Conservation (phyloP, 805 yeast genomes). For the Ascoidea tarda region DNA sequence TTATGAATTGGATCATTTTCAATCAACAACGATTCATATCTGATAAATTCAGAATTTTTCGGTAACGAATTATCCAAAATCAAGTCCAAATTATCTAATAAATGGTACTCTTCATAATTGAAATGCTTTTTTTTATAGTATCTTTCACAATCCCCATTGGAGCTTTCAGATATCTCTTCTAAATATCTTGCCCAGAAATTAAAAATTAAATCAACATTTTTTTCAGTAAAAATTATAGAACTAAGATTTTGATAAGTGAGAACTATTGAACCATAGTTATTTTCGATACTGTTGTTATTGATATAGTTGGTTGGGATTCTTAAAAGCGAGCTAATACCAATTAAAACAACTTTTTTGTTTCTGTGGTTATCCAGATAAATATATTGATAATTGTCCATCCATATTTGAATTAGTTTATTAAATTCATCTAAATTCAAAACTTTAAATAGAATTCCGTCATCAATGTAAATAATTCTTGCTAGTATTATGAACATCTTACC, state of each 20-base stretch:
- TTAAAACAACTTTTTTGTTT: constrained; percentile 49
- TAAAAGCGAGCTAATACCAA: constrained; percentile 44
- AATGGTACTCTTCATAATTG: constrained; percentile 11
- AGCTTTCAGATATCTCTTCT: constrained; percentile 62
- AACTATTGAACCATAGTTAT: constrained; percentile 13
- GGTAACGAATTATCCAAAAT: constrained; percentile 17
- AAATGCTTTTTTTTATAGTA: constrained; percentile 28
- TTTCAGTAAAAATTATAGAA: constrained; percentile 14
- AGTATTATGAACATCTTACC: constrained; percentile 11
- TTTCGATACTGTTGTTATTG: too few relatives aligned
- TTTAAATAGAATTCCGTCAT: constrained; percentile 1
- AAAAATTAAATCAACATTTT: constrained; percentile 14
- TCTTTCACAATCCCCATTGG: constrained; percentile 38
- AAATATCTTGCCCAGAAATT: constrained; percentile 37
- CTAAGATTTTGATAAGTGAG: background rate
- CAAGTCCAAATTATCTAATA: constrained; percentile 10
- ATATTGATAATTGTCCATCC: constrained; percentile 30
- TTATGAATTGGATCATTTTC: constrained; percentile 38
- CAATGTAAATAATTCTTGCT: constrained; percentile 4
- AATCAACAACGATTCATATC: constrained; percentile 24
- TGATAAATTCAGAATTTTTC: constrained; percentile 25
- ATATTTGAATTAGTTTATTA: constrained; percentile 16
- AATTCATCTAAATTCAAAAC: constrained; percentile 14
- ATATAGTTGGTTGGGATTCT: constrained; percentile 15
- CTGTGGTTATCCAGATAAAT: constrained; percentile 57